Percentiles rank a stretch among this genome's conserved stretches.
phyloP scores from a whole-genome alignment of 148 eudicot species.

The Polygonum aviculare region DNA sequence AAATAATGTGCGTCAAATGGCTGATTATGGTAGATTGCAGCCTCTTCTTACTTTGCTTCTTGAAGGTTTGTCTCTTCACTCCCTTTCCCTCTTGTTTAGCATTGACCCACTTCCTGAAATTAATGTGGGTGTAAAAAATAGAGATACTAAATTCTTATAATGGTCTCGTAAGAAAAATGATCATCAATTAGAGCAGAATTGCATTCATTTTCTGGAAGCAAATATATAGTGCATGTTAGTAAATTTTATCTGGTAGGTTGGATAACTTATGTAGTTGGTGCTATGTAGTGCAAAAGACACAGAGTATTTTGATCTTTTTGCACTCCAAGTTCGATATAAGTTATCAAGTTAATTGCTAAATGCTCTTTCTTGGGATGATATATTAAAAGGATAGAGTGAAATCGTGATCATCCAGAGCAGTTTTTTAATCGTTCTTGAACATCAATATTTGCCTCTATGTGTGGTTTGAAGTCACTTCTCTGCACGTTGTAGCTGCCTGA shows the following conservation, averaged over 20 bases:
- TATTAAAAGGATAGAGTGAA: background rate
- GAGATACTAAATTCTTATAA: background rate
- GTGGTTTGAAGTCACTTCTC: background rate
- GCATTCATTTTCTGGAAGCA: background rate
- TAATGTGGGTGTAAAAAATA: background rate
- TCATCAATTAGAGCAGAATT: background rate
- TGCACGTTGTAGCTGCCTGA: background rate
- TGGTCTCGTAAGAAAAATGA: background rate
- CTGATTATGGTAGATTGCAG: constrained; percentile 77
- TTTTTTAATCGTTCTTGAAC: background rate
- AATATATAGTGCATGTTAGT: background rate
- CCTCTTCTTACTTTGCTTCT: constrained; percentile 73
- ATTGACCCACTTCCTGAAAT: background rate
- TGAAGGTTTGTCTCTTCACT: constrained; percentile 39
- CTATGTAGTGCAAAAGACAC: background rate
- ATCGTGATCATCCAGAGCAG: background rate
- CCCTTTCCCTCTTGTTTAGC: background rate
- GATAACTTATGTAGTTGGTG: background rate
- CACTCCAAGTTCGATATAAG: background rate
- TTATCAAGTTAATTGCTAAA: background rate
- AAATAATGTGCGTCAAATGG: constrained; percentile 82
- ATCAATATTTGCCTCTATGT: background rate
- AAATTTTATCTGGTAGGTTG: background rate
- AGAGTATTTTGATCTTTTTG: background rate
- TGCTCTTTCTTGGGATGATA: background rate